Base-by-base conservation (phyloP, 805 yeast genomes). In the Starmera quercuum region DNA sequence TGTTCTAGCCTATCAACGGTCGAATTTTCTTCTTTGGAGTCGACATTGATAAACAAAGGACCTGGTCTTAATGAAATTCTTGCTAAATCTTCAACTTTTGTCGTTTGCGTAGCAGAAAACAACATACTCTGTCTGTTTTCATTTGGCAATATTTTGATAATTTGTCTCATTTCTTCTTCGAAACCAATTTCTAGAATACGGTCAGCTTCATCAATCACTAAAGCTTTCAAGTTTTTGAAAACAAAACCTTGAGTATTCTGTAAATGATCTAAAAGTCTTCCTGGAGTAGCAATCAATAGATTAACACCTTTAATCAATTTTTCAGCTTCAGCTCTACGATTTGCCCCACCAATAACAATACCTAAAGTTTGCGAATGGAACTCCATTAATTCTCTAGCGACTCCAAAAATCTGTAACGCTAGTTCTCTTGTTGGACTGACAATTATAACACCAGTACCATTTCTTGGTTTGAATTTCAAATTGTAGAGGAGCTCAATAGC, bases 21-120 rank as follows among this genome's bases (percentile, higher is more conserved):
- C 4, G 97, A 86, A 4, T 76, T 75, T 24, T 76, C 90, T 29
- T 80, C 73, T 49, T 79, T 84, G 31, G 81, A 78, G 42, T 83
- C 96, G 32, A 92, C 98, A 53, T 90, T 92, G 44, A 92, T 92
- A 61, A 88, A 94, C 26, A 76, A 60, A 10, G 98, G 97, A 29
- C 97, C 97, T 33, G 88, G 80, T 57, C 95, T 78, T 51, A 94
- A 69, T 3, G 98, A 90, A 34, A 92, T 90, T 61, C 99, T 76
- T 12, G 99, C 98, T 53, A 92, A 70, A 64, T 92, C 98, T 60
- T 92, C 97, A 44, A 92, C 98, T 63, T 94, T 92, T 26, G 97
- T 92, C 20, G 98, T 92, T 61, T 92, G 98, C 1, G 99, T 92
- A 31, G 99, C 99, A n/a, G 97, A 90, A 56, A 92, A 92, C 43